Base-by-base conservation (phyloP, 352 stramenopile species). In the Globisporangium cederbergense region DNA sequence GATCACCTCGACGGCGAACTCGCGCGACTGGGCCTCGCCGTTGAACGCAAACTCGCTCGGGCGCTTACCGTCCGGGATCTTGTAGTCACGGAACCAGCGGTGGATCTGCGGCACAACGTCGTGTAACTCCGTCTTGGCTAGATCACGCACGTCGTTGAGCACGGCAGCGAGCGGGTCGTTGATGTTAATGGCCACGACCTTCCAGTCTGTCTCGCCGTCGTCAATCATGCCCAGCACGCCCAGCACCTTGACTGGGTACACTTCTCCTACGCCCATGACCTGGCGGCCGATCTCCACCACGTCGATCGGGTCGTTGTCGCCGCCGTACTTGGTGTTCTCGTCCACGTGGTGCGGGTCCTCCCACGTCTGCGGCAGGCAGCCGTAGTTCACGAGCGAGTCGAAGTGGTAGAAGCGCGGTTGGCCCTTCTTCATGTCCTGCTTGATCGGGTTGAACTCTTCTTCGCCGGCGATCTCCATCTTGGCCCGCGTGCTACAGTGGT, bases 31-130 rank as follows among this genome's bases (percentile, higher is more conserved):
- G 63, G 87, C 96, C 67, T 97, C 86, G 46, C 98, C 98, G 58
- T 98, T 93, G 63, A 99, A 99, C 58, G 97, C 97, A 77, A 99
- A 99, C 53, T 88, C 85, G 79, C 99, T 99, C 18, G 98, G 82
- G 14, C 97, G 96, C 84, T 99, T 99, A 58, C 98, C 97, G 79
- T 99, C 97, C 18, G 98, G 97, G 62, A 98, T 99, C 83, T 99
- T 99, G 87, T 99, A 99, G 94, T 98, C 98, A 54, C 97, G 84
- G 83, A 99, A 99, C 97, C 97, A 99, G 73, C 96, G 91, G 66
- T 97, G 83, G 56, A 91, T 75, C 20, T 83, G 61, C 4, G 72
- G 54, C 28, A 97, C 78, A 14, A 81, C 71, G 67, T 96, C 75
- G n/a, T 89, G 77, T 54, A 91, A 68, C 25, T 77, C 75, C 38